A percentile compares a stretch with the other conserved stretches of the same genome.
Conservation (phyloP, 192 early-diverging fungal genomes). For the Backusella macrospora region DNA sequence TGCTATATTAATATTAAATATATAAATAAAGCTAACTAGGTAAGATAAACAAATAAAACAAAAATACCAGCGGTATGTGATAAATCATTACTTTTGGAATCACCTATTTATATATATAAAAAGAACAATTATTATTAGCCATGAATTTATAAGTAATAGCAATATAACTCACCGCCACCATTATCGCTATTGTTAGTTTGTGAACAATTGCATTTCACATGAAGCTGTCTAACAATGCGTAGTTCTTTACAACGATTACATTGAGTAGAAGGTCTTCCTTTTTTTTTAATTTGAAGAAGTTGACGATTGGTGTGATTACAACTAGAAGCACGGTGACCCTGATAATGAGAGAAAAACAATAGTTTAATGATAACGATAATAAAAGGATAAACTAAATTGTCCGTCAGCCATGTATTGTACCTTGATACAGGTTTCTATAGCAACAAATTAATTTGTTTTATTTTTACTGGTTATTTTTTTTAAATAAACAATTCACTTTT, state of each 20-base stretch:
- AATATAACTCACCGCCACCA: not conserved
- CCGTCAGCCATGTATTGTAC: not conserved
- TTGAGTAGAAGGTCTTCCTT: conserved; percentile 71
- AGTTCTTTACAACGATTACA: conserved; percentile 67
- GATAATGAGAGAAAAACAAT: not conserved
- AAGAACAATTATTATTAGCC: not conserved
- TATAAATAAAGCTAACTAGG: not conserved
- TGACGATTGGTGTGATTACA: conserved; percentile 53
- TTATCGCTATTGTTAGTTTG: not conserved
- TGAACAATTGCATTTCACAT: conserved; percentile 65
- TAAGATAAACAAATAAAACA: not conserved
- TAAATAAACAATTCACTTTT: too few relatives aligned
- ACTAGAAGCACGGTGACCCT: conserved; percentile 44
- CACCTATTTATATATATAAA: not conserved
- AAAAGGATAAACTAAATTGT: too few relatives aligned
- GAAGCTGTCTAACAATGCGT: conserved; percentile 63
- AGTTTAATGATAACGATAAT: too few relatives aligned
- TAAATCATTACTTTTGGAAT: not conserved
- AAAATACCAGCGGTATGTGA: not conserved
- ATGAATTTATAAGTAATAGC: not conserved
- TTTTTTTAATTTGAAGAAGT: conserved; percentile 63
- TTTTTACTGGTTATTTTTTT: too few relatives aligned
- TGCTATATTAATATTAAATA: not conserved
- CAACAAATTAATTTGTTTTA: not conserved
- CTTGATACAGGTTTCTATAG: conserved; percentile 30